Conservation (phyloP, 2,329 filamentous ascomycete genomes). For the Phaeosphaeria sp. region DNA sequence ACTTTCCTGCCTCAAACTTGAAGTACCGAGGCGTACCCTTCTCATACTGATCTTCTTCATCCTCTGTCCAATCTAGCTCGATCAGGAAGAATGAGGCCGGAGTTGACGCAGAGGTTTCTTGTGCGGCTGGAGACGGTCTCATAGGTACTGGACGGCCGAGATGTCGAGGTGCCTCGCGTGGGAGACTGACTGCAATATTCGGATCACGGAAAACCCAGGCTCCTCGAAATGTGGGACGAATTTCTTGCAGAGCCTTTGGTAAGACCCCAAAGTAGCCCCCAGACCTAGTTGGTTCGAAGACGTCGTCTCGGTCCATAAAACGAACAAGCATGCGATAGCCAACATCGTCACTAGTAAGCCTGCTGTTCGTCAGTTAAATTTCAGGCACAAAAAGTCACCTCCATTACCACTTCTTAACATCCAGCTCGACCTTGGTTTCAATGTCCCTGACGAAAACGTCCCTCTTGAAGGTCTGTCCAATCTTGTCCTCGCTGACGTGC, state of each 20-base stretch:
- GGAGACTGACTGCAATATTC: slow-evolving; percentile 9
- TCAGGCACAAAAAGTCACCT: not conserved
- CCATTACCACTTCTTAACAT: slow-evolving; percentile 34
- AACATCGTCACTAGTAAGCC: slow-evolving; percentile 24
- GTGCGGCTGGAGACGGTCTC: not conserved
- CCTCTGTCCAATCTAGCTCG: slow-evolving; percentile 41
- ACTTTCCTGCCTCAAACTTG: slow-evolving; percentile 21
- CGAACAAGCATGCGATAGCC: slow-evolving; percentile 30
- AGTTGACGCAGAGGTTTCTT: not conserved
- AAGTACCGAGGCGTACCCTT: slow-evolving; percentile 33
- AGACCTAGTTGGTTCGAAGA: slow-evolving; percentile 33
- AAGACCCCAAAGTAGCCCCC: slow-evolving; percentile 24
- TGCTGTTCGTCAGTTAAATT: slow-evolving; percentile 2
- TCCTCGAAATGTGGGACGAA: slow-evolving; percentile 31
- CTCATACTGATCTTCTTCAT: slow-evolving; percentile 40
- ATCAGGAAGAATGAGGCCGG: slow-evolving; percentile 24
- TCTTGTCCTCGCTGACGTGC: slow-evolving; percentile 10
- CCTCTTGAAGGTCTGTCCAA: slow-evolving; percentile 21
- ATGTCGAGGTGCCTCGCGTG: slow-evolving; percentile 11
- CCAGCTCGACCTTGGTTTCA: slow-evolving; percentile 12
- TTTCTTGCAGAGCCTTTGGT: slow-evolving; percentile 22
- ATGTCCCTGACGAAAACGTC: slow-evolving; percentile 23
- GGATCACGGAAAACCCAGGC: slow-evolving; percentile 41
- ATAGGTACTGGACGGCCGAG: slow-evolving; percentile 13
- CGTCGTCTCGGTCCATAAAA: slow-evolving; percentile 20